These are phyloP conservation scores for Xylaria sp. DNA, from an alignment of 2,329 filamentous ascomycete species.

Conservation along the genomic window DNA sequence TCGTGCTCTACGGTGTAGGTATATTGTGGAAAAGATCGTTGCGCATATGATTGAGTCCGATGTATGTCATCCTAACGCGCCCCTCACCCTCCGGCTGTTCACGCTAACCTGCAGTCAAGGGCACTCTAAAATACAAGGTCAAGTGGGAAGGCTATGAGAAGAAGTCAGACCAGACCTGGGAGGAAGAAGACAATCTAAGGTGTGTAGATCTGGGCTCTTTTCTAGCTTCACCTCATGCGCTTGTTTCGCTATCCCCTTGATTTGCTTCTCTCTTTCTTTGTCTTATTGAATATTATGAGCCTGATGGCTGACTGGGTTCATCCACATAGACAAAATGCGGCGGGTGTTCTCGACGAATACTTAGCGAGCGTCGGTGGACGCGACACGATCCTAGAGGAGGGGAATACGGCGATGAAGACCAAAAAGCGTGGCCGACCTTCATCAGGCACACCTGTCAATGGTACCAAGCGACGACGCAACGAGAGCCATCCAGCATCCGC, in stretches of 20 bases:
- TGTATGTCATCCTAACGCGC: slow-evolving; percentile 45
- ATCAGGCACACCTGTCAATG: slow-evolving; percentile 44
- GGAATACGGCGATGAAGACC: slow-evolving; percentile 54
- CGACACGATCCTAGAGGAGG: slow-evolving; percentile 58
- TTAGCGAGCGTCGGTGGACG: slow-evolving; percentile 67
- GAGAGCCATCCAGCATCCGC: slow-evolving; percentile 55
- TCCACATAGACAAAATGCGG: slow-evolving; percentile 57
- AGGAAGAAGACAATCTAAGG: slow-evolving; percentile 74
- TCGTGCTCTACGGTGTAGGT: slow-evolving; percentile 53
- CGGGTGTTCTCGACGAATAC: slow-evolving; percentile 69
- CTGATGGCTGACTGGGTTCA: slow-evolving; percentile 5
- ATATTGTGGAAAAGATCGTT: slow-evolving; percentile 75
- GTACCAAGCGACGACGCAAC: slow-evolving; percentile 56
- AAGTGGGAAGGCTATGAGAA: slow-evolving; percentile 83
- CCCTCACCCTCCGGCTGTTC: background rate
- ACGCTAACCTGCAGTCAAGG: slow-evolving; percentile 43
- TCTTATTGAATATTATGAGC: background rate
- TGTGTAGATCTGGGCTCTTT: slow-evolving; percentile 42
- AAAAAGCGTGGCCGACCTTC: slow-evolving; percentile 65
- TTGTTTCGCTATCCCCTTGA: no score
- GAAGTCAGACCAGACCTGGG: slow-evolving; percentile 76
- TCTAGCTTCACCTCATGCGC: slow-evolving; percentile 12
- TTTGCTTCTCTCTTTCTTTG: no score
- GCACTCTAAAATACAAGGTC: slow-evolving; percentile 67
- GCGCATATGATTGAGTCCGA: slow-evolving; percentile 66